phyloP scores from a whole-genome alignment of 768 basidiomycete species.

The Omphalotus guepiniiformis region DNA sequence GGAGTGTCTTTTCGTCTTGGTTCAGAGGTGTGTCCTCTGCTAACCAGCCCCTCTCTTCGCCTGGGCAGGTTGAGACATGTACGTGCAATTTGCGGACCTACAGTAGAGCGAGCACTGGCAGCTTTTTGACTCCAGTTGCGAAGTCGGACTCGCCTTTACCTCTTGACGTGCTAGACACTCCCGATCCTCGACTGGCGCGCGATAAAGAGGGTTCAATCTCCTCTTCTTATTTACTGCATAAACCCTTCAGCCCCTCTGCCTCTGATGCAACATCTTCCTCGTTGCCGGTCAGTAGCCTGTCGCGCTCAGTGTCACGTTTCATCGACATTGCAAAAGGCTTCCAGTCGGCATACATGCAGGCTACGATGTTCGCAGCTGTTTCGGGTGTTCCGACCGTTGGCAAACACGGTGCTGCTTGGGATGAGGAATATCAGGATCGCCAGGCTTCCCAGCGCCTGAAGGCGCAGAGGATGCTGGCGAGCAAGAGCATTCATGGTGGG shows the following conservation, averaged over 20 bases:
- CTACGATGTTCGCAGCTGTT: slow-evolving; percentile 45
- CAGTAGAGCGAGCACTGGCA: not conserved
- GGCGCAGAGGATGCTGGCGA: not conserved
- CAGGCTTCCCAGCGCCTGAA: slow-evolving; percentile 10
- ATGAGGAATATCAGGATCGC: slow-evolving; percentile 5
- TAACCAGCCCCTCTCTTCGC: not conserved
- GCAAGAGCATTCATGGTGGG: slow-evolving; percentile 1
- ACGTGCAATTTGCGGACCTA: not conserved
- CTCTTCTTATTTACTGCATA: too few species aligned
- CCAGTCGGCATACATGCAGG: slow-evolving; percentile 54
- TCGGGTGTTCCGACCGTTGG: slow-evolving; percentile 20
- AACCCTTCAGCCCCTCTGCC: too few species aligned
- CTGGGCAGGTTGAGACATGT: not conserved
- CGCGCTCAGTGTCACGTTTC: slow-evolving; percentile 1
- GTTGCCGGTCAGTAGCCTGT: not conserved
- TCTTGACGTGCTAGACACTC: not conserved
- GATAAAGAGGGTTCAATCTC: not conserved
- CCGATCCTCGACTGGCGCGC: not conserved
- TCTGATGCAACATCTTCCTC: not conserved
- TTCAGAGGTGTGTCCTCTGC: not conserved
- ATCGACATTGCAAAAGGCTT: slow-evolving; percentile 52
- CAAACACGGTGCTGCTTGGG: not conserved
- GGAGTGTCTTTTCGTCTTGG: not conserved
- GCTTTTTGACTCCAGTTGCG: not conserved
- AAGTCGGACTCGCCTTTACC: not conserved